These are phyloP conservation scores for Aspergillus luchuensis DNA, from an alignment of 2,329 filamentous ascomycete genomes.

Conservation along the genomic window DNA sequence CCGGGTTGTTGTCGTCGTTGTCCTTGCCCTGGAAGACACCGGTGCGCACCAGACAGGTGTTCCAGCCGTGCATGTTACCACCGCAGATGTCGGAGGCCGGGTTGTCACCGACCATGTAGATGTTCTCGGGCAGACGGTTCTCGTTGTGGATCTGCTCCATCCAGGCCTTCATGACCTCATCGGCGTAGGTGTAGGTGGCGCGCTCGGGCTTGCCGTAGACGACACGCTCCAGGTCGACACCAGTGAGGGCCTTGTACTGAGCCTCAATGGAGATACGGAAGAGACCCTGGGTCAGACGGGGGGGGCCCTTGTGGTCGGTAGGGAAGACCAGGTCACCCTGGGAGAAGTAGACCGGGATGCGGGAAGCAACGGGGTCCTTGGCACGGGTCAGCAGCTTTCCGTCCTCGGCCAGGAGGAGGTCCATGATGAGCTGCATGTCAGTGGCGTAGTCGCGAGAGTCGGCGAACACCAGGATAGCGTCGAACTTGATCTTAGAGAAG, in stretches of 20 bases:
- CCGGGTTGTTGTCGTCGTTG: constrained; percentile 75
- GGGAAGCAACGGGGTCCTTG: constrained; percentile 65
- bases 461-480: constrained; percentile 74
- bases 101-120: constrained; percentile 79
- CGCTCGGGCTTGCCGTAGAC: constrained; percentile 75
- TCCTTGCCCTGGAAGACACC: constrained; percentile 77
- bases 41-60: constrained; percentile 75
- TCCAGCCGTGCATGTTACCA: constrained; percentile 81
- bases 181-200: constrained; percentile 77
- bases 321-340: constrained; percentile 67
- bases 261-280: constrained; percentile 74
- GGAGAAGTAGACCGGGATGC: constrained; percentile 75
- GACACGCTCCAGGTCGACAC: constrained; percentile 71
- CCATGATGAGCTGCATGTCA: constrained; percentile 76
- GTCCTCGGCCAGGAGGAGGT: constrained; percentile 68
- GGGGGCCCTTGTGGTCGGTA: constrained; percentile 62
- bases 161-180: constrained; percentile 71
- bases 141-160: constrained; percentile 76
- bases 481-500: constrained; percentile 71
- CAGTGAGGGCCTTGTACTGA: constrained; percentile 65
- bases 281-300: constrained; percentile 72
- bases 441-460: constrained; percentile 74
- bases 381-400: constrained; percentile 66
- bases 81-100: constrained; percentile 73
- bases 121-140: constrained; percentile 66